These are phyloP conservation scores for Prunus persica DNA, from an alignment of 306 rosid genomes.

Conservation along the genomic window Prunus_persica_NCBIv2 NC_034009.1:15663001-15663500, in stretches of 20 bases:
- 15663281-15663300: conserved; percentile 89
- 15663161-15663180: neutral
- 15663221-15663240: neutral
- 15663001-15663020: neutral
- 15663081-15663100: neutral
- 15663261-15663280: conserved; percentile 92
- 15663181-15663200: neutral
- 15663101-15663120: neutral
- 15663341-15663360: neutral
- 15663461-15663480: conserved; percentile 76
- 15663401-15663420: neutral
- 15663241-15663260: conserved; percentile 92
- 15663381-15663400: neutral
- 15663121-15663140: neutral
- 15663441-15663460: conserved; percentile 88
- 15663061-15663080: neutral
- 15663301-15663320: conserved; percentile 88
- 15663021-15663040: neutral
- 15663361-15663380: neutral
- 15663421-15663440: conserved; percentile 90
- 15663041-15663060: neutral
- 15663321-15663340: conserved; percentile 72
- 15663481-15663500: conserved; percentile 87
- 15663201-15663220: neutral
- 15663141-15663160: neutral